Evolutionary conservation across 2,329 filamentous ascomycete species (phyloP).

Genomic region (Stemphylium beticola): DNA sequence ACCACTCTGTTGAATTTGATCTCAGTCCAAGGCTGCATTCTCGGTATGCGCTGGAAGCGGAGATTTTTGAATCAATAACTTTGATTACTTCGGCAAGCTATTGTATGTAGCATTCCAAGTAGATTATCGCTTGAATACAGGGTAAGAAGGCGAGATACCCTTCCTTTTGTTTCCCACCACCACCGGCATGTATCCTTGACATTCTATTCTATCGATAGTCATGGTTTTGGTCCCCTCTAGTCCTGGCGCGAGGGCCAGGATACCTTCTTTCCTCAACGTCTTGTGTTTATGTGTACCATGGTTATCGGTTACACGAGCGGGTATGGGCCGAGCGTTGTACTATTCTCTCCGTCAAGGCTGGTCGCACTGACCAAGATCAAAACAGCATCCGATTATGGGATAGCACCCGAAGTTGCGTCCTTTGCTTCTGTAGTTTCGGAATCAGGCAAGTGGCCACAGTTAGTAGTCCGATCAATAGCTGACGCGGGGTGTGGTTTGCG

Average conservation of each 20-base stretch:
- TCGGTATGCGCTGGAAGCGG: constrained; percentile 24
- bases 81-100: constrained; percentile 31
- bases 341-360: constrained; percentile 5
- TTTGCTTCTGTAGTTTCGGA: constrained; percentile 22
- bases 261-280: constrained; percentile 22
- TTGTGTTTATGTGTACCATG: constrained; percentile 31
- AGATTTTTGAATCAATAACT: constrained; percentile 31
- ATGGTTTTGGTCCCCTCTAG: constrained; percentile 20
- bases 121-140: constrained; percentile 20
- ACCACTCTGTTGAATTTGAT: constrained; percentile 24
- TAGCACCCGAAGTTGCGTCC: constrained; percentile 2
- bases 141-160: constrained; percentile 25
- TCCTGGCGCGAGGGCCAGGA: constrained; percentile 6
- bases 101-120: constrained; percentile 19
- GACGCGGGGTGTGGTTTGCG: not conserved
- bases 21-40: constrained; percentile 29
- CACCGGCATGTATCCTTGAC: constrained; percentile 13
- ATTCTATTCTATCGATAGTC: constrained; percentile 6
- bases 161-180: constrained; percentile 16
- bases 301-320: constrained; percentile 22
- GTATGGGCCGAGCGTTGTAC: constrained; percentile 23
- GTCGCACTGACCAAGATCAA: constrained; percentile 23
- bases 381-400: constrained; percentile 21
- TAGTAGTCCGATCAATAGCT: not conserved
- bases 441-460: constrained; percentile 22